Evolutionary conservation across 2,329 filamentous ascomycete species (phyloP).

Genomic region (Fusarium virguliforme): DNA sequence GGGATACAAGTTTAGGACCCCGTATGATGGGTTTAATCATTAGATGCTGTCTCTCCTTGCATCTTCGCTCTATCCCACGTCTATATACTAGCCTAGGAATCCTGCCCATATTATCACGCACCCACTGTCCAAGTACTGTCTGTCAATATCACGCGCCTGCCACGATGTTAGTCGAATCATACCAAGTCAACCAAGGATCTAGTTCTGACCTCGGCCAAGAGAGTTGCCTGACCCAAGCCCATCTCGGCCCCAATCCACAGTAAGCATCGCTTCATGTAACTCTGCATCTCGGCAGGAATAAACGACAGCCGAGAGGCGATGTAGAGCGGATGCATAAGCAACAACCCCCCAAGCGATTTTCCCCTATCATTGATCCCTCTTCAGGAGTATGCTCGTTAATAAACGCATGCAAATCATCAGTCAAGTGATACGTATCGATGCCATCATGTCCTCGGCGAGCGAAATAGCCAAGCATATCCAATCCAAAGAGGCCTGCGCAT

Average conservation of each 20-base stretch:
- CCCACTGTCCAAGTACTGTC: background rate
- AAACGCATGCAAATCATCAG: background rate
- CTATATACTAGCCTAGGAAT: background rate
- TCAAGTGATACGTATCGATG: constrained; percentile 6
- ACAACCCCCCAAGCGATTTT: background rate
- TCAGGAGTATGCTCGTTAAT: background rate
- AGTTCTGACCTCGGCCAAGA: background rate
- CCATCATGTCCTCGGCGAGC: constrained; percentile 1
- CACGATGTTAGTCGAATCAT: background rate
- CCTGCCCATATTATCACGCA: constrained; percentile 13
- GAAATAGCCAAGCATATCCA: background rate
- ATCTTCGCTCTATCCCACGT: background rate
- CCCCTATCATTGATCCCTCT: background rate
- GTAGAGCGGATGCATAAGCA: constrained; percentile 3
- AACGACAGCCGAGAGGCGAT: background rate
- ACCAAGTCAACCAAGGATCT: too few relatives aligned
- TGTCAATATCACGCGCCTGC: background rate
- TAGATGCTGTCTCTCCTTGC: too few relatives aligned
- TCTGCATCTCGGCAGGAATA: background rate
- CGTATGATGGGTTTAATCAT: too few relatives aligned
- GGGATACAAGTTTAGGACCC: too few relatives aligned
- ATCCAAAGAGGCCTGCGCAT: background rate
- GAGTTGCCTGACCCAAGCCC: constrained; percentile 2
- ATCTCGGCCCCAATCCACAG: background rate
- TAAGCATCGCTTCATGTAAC: background rate